Evolutionary conservation across 2,329 filamentous ascomycete species (phyloP).

Genomic region (Diplodia scrobiculata): DNA sequence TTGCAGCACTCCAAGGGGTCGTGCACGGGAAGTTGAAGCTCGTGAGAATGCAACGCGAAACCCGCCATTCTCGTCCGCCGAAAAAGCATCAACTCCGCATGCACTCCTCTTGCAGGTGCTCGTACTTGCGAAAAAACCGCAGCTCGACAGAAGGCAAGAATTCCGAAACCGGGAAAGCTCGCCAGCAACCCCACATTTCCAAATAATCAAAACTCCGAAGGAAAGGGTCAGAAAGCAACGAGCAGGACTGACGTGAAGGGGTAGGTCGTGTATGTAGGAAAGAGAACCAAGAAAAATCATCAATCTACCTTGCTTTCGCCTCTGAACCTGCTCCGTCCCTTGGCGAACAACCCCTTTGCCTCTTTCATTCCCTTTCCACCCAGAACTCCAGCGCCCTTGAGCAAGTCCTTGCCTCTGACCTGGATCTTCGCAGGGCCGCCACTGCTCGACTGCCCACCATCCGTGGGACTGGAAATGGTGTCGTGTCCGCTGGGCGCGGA

Average conservation of each 20-base stretch:
- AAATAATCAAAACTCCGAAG: slow-evolving; percentile 15
- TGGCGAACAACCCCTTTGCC: slow-evolving; percentile 87
- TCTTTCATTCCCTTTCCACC: slow-evolving; percentile 73
- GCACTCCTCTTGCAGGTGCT: neutral
- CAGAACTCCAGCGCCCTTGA: slow-evolving; percentile 76
- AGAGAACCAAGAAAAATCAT: slow-evolving; percentile 54
- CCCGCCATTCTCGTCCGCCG: neutral
- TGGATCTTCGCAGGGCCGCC: slow-evolving; percentile 57
- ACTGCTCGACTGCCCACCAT: slow-evolving; percentile 31
- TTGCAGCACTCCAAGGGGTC: neutral
- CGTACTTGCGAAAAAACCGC: neutral
- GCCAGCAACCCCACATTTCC: neutral
- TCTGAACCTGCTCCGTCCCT: slow-evolving; percentile 81
- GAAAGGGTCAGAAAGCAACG: neutral
- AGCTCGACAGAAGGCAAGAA: slow-evolving; percentile 1
- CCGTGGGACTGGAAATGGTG: slow-evolving; percentile 34
- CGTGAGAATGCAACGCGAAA: neutral
- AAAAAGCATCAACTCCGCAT: neutral
- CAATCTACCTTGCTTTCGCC: slow-evolving; percentile 82
- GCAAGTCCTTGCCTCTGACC: slow-evolving; percentile 82
- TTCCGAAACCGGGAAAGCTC: slow-evolving; percentile 17
- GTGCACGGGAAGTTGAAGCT: neutral
- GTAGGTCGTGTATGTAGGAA: slow-evolving; percentile 30
- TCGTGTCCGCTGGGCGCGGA: slow-evolving; percentile 38
- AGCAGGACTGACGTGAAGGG: slow-evolving; percentile 3